Evolutionary conservation across 139 green algal genomes (phyloP), one percentile per base, ranked within the genome.

Genomic region (Coelastrella sp.): DNA sequence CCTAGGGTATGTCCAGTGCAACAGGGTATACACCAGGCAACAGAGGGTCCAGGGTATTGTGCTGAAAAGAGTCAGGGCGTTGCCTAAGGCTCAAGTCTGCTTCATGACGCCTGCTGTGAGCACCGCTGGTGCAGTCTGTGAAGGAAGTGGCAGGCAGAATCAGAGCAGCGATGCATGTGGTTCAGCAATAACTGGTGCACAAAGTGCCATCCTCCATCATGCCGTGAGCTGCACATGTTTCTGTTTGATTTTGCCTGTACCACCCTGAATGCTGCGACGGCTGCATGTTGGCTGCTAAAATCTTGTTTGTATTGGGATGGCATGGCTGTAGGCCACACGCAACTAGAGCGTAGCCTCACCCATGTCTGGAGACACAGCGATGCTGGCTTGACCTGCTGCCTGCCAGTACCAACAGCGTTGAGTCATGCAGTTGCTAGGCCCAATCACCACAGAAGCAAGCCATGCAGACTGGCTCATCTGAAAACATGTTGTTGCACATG

Each of bases 41-140:
- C 90, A 94, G 7, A 95, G 74, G 8, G 78, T 82, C 93, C 93
- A 95, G 59, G 93, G 93, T 57, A 94, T 25, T 6, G 86, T 87
- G 22, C 83, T 95, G 79, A 92, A 92, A 14, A 95, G 85, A 14
- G 93, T 75, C 22, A 95, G 87, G 19, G 93, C 92, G 35, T 87
- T 35, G 7, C 93, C 93, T 80, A 95, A 87, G 12, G 93, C 93
- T 19, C 82, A 93, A 5, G 65, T 95, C 89, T 27, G 70, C 49
- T 60, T 89, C 25, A 24, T 82, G 70, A 27, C 22, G 24, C 17
- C 8, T 61, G 56, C 17, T 58, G 4, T 57, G 85, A n/a, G 58
- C 20, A 20, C 49, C 19, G 12, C 49, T 82, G 80, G 20, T 89
- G 85, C 85, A 89, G 57, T 73, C 85, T 82, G 85, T 24, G 70